Evolutionary conservation across 2,329 filamentous ascomycete genomes (phyloP).

Genomic region (Fusarium palustre): DNA sequence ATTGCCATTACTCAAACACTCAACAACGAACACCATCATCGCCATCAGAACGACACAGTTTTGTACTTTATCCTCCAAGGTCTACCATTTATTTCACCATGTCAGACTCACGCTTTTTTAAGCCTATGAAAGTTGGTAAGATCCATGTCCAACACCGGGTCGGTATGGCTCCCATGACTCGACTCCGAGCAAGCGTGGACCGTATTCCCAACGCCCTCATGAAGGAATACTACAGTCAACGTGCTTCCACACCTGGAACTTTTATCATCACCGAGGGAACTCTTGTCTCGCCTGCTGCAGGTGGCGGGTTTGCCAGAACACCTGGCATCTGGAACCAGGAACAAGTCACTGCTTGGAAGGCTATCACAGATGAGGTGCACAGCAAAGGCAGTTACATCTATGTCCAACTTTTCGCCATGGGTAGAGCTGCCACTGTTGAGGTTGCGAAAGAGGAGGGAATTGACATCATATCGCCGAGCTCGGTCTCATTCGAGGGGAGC

Average conservation of each 20-base stretch:
- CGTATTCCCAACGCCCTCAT: slow-evolving; percentile 43
- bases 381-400: slow-evolving; percentile 70
- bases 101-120: slow-evolving; percentile 53
- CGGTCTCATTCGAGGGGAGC: slow-evolving; percentile 58
- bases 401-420: slow-evolving; percentile 71
- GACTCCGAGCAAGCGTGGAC: slow-evolving; percentile 59
- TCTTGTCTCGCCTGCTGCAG: slow-evolving; percentile 52
- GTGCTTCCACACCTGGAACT: slow-evolving; percentile 56
- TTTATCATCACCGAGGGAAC: slow-evolving; percentile 61
- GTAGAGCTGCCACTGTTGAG: slow-evolving; percentile 61
- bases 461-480: slow-evolving; percentile 45
- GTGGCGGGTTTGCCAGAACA: slow-evolving; percentile 55
- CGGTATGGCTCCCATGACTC: slow-evolving; percentile 68
- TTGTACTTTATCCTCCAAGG: accelerated
- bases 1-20: neutral
- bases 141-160: slow-evolving; percentile 58
- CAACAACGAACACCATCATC: neutral
- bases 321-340: slow-evolving; percentile 69
- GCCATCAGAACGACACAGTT: accelerated
- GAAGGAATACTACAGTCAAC: slow-evolving; percentile 63
- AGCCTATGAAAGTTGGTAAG: slow-evolving; percentile 57
- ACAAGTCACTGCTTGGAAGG: slow-evolving; percentile 70
- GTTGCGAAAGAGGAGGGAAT: slow-evolving; percentile 46
- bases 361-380: slow-evolving; percentile 73
- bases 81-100: neutral